Base-by-base conservation (phyloP, 192 early-diverging fungal genomes). In the Coemansia pectinata region DNA sequence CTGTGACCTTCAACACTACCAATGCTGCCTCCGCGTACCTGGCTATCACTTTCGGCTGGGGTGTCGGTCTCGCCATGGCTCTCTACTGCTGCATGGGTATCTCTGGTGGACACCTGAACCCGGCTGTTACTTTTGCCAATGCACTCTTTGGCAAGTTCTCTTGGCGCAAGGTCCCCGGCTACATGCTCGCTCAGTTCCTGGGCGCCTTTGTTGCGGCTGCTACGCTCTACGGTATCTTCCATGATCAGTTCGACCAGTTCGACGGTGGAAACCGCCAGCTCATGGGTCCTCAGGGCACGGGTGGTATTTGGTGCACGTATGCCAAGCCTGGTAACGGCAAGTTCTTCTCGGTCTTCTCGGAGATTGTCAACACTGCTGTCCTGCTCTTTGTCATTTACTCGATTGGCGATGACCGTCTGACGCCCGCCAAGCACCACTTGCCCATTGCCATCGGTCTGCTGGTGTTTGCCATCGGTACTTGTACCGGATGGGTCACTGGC, bases 81-180 rank as follows among this genome's bases (percentile, higher is more conserved):
- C 77, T 92, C 48, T 87, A 87, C 69, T 78, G 87, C 71, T 76
- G 81, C 44, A 88, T 88, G 66, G 86, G 87, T 52, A 67, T 91
- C 15, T 91, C 90, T 14, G 91, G 92, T 40, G 92, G 84, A 17
- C 92, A 93, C 71, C 63, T 93, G 61, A 93, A 93, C 79, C 92
- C 92, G 23, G 91, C 91, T 1, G 89, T 93, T 44, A 89, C 91
- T 5, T 76, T 92, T 36, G 81, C 89, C 6, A 82, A 88, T 62
- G 90, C 87, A 12, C 66, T 87, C 9, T 89, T 88, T 75, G 86
- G 88, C 41, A 86, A 87, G 60, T 91, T 94, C 70, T 78, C 90
- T 21, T 89, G 87, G 79, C 72, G 85, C 50, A 90, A 92, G 74
- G 87, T 92, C 10, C 84, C 87, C 2, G 67, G 82, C 33, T 92